Evolutionary conservation across 345 rosid species (phyloP).

Genomic region (Crucihimalaya himalaica): DNA sequence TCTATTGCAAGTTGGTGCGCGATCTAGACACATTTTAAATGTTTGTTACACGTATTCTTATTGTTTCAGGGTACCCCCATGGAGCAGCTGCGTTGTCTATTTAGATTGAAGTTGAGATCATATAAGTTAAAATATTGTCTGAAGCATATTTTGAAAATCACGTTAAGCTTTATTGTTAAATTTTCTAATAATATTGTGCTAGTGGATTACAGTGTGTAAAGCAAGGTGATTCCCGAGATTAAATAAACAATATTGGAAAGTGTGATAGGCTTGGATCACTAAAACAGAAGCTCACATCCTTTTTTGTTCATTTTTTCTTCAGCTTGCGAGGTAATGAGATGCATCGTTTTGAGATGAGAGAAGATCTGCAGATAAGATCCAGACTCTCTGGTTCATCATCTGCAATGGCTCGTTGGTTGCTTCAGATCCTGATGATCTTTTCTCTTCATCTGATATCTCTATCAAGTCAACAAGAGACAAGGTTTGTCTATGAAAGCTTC

Average conservation of each 20-base stretch:
- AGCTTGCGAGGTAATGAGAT: conserved; percentile 33
- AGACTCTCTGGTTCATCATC: conserved; percentile 34
- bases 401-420: conserved; percentile 21
- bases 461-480: conserved; percentile 38
- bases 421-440: conserved; percentile 30
- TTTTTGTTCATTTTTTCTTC: conserved; percentile 2
- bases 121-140: conserved; percentile 18
- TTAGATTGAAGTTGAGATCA: conserved; percentile 6
- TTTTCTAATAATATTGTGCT: neutral
- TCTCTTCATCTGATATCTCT: conserved; percentile 29
- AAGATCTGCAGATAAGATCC: conserved; percentile 24
- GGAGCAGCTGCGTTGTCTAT: conserved; percentile 28
- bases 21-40: neutral
- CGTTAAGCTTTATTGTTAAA: conserved; percentile 10
- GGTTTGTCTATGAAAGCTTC: conserved; percentile 53
- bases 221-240: conserved; percentile 14
- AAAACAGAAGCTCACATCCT: conserved; percentile 21
- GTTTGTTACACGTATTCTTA: neutral
- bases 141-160: conserved; percentile 19
- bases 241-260: conserved; percentile 20
- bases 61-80: neutral
- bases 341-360: conserved; percentile 12
- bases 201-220: conserved; percentile 28
- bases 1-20: conserved; percentile 12
- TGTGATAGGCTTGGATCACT: conserved; percentile 26